These are phyloP conservation scores for Notholithocarpus densiflorus DNA, from an alignment of 306 rosid genomes.

Conservation along the genomic window DNA sequence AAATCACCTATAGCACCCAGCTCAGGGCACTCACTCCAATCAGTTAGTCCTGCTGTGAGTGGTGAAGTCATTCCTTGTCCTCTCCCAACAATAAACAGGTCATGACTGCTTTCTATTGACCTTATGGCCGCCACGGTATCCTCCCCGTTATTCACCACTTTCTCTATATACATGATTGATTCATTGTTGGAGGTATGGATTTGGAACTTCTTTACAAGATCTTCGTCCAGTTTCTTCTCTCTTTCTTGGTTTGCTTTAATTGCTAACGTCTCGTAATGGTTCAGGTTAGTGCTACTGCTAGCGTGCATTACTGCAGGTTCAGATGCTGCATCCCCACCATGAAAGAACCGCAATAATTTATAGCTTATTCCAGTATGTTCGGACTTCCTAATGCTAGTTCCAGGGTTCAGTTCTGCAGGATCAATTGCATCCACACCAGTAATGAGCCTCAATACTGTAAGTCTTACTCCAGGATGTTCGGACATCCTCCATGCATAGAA, in stretches of 20 bases:
- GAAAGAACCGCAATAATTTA: too few species aligned
- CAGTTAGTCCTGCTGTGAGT: slow-evolving; percentile 80
- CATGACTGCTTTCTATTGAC: slow-evolving; percentile 59
- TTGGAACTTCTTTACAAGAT: slow-evolving; percentile 45
- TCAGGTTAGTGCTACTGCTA: not conserved
- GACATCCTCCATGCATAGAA: slow-evolving; percentile 82
- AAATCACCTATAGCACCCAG: slow-evolving; percentile 88
- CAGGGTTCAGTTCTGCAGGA: too few species aligned
- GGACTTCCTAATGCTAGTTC: too few species aligned
- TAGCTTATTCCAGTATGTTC: too few species aligned
- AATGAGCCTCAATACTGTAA: slow-evolving; percentile 57
- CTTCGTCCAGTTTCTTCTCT: slow-evolving; percentile 62
- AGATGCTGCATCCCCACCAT: slow-evolving; percentile 2
- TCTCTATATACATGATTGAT: slow-evolving; percentile 48
- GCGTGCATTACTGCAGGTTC: too few species aligned
- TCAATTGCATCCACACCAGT: slow-evolving; percentile 24
- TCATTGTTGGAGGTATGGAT: slow-evolving; percentile 15
- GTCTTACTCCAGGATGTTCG: slow-evolving; percentile 56
- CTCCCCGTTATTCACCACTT: slow-evolving; percentile 73
- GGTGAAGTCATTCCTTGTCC: slow-evolving; percentile 76
- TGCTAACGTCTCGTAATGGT: slow-evolving; percentile 20
- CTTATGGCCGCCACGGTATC: slow-evolving; percentile 76
- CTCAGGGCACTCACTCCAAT: slow-evolving; percentile 97
- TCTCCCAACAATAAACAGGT: slow-evolving; percentile 82
- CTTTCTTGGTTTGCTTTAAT: slow-evolving; percentile 40